Evolutionary conservation across 305 asterid species (phyloP), one percentile per base, ranked within the genome.

Genomic region (Fraxinus greggii): DNA sequence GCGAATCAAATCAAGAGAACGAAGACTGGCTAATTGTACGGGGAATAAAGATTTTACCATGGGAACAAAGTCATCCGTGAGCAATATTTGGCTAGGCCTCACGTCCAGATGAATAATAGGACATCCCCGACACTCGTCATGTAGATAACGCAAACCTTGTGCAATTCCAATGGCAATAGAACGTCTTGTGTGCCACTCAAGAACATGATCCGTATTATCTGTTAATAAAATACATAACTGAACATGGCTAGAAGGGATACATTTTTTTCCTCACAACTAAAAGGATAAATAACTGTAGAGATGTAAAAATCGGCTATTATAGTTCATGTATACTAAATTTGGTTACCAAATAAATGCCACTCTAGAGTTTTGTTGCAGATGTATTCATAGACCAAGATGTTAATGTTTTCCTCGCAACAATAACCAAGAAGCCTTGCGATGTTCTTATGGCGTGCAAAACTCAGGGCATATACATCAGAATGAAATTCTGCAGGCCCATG

Each of bases 321-420:
- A 54, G 67, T 4, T 31, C 79, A 6, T 10, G 80, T 7, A 9
- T 12, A 79, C 35, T 80, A 79, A 67, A 17, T 32, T 38, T 78
- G 82, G 93, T 86, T 88, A 93, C 98, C 94, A 45, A 92, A 90
- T 78, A 93, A 87, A 88, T 93, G 94, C 97, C 94, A 90, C 75
- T 90, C 92, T 35, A 93, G 91, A 48, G 98, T 89, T 51, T 81
- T 91, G 73, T 89, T 85, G 88, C 89, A 88, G 82, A 91, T 84
- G 61, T 89, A 89, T 86, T 91, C 98, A 54, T 92, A 91, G 21
- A 93, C 92, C 88, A 93, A 86, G 82, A 92, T 87, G 76, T 84
- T 88, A 17, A 81, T 10, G 56, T 89, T 90, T 79, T 89, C 90
- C 84, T 87, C 85, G 85, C 86, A 56, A 80, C 91, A 91, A 76